These are phyloP conservation scores for Fusarium equiseti DNA, from an alignment of 2,329 filamentous ascomycete species.

Conservation along the genomic window DNA sequence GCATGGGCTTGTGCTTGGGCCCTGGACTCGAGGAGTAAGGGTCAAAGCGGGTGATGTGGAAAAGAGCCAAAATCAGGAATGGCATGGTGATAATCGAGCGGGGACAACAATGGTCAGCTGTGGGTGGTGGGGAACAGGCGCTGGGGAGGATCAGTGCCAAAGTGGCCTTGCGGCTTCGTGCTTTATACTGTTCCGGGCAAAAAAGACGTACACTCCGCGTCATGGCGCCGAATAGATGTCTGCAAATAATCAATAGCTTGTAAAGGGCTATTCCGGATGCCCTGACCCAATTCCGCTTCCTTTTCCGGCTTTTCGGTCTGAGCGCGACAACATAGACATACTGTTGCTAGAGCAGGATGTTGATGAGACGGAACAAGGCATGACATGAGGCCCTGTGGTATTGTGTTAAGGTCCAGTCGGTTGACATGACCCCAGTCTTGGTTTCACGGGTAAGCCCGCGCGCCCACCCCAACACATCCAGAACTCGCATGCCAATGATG, in stretches of 20 bases:
- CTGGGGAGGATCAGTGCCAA: not conserved
- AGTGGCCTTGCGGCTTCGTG: slow-evolving; percentile 7
- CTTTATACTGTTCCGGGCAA: not conserved
- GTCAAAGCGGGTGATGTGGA: slow-evolving; percentile 26
- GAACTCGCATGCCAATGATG: no score
- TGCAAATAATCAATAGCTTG: slow-evolving; percentile 7
- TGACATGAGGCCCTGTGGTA: no score
- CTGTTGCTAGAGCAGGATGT: no score
- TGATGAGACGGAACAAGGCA: no score
- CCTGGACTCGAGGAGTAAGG: slow-evolving; percentile 1
- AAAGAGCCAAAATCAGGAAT: slow-evolving; percentile 40
- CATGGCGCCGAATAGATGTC: slow-evolving; percentile 14
- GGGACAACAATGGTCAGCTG: slow-evolving; percentile 35
- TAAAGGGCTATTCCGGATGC: no score
- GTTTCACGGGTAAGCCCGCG: no score
- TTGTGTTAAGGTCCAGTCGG: no score
- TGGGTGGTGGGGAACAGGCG: slow-evolving; percentile 28
- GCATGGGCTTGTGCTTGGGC: not conserved
- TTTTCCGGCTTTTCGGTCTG: no score
- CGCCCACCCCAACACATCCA: no score
- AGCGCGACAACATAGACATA: no score
- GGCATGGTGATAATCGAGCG: slow-evolving; percentile 41
- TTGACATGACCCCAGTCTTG: no score
- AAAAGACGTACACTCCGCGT: slow-evolving; percentile 3
- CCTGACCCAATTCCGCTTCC: no score